These are phyloP conservation scores for Moesziomyces sp. DNA, from an alignment of 1,284 basidiomycete genomes.

Conservation along the genomic window DNA sequence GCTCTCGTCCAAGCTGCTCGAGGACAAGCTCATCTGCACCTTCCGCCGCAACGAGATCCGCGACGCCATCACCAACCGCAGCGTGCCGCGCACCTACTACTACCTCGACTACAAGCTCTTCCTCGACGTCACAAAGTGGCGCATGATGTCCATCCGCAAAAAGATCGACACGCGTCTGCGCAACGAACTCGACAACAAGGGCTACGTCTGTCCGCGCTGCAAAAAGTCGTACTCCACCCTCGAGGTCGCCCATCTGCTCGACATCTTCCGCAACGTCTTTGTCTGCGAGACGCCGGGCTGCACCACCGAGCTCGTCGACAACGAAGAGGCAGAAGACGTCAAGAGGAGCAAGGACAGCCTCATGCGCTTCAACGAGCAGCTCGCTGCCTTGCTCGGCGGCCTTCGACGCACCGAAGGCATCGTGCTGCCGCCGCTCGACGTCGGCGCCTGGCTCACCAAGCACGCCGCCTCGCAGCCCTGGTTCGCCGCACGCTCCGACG, in stretches of 20 bases:
- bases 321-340: constrained; percentile 87
- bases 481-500: constrained; percentile 25
- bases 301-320: constrained; percentile 81
- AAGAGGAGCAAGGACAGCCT: constrained; percentile 89
- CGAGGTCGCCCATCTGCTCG: constrained; percentile 84
- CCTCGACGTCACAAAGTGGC: constrained; percentile 97
- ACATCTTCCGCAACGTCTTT: constrained; percentile 70
- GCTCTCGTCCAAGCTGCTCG: constrained; percentile 84
- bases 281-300: constrained; percentile 69
- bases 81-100: constrained; percentile 75
- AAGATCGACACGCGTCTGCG: constrained; percentile 76
- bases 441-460: constrained; percentile 69
- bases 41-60: constrained; percentile 64
- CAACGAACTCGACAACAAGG: constrained; percentile 82
- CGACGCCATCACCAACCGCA: constrained; percentile 42
- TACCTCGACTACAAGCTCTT: constrained; percentile 95
- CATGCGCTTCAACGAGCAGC: constrained; percentile 93
- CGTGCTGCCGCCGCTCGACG: constrained; percentile 75
- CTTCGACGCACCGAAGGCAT: constrained; percentile 89
- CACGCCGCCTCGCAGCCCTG: constrained; percentile 58
- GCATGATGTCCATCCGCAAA: constrained; percentile 91
- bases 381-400: constrained; percentile 84
- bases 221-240: constrained; percentile 84
- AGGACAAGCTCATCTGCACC: constrained; percentile 77
- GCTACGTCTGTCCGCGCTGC: constrained; percentile 93